Conservation (phyloP, 768 basidiomycete genomes). For the Pulveroboletus frians region DNA sequence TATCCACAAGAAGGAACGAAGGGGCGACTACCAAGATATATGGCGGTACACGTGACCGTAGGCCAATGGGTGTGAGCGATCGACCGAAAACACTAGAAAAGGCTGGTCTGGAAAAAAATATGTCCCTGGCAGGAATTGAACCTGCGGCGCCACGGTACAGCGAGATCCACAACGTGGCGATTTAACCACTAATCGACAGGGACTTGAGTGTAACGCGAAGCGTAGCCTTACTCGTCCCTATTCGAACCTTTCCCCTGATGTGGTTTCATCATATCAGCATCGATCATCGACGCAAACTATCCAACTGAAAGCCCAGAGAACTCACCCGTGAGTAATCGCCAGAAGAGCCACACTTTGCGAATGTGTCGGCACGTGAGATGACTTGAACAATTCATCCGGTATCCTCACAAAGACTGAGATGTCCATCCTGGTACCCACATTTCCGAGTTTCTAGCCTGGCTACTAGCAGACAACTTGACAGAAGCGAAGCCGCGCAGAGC, state of each 20-base stretch:
- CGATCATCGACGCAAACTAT: neutral
- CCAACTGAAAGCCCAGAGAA: neutral
- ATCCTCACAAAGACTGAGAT: neutral
- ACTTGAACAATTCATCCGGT: neutral
- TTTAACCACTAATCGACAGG: constrained; percentile 42
- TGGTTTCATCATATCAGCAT: no score
- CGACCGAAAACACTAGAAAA: no score
- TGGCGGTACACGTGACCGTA: no score
- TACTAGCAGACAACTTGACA: constrained; percentile 5
- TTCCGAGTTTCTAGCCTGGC: neutral
- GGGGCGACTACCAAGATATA: no score
- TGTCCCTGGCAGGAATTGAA: constrained; percentile 37
- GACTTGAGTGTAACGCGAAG: constrained; percentile 14
- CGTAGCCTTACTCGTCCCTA: neutral
- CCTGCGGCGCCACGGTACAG: constrained; percentile 36
- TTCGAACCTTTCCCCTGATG: neutral
- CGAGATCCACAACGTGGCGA: constrained; percentile 37
- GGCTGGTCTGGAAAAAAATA: constrained; percentile 10
- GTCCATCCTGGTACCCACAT: constrained; percentile 9
- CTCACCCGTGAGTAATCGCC: neutral
- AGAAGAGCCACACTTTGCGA: no score
- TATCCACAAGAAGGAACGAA: no score
- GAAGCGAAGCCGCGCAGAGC: constrained; percentile 3
- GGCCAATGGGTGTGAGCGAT: no score
- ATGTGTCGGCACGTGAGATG: neutral